Evolutionary conservation across 768 basidiomycete species (phyloP), one percentile per base, ranked within the genome.

Genomic region (Agaricus subrufescens): DNA sequence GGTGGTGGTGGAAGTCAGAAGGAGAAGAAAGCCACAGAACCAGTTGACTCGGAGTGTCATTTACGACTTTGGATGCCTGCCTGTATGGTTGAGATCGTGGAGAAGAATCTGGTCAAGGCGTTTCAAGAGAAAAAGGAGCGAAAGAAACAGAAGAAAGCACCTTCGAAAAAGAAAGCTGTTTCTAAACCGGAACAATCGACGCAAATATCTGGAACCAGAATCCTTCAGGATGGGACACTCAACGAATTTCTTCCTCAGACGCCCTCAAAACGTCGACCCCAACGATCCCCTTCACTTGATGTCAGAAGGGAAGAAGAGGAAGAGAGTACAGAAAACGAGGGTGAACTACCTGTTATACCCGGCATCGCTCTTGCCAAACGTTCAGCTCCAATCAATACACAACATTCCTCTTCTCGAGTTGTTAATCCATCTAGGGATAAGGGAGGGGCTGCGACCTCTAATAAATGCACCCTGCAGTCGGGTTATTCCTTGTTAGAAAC

Each of bases 41-140:
- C 80, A 3, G 71, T 76, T 2, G 78, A 83, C 60, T 85, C 86
- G 0, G 69, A 73, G n/a, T 77, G 73, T 47, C 79, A 80, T 53
- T 66, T 86, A 48, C 77, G 87, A 12, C 66, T 93, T 10, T 96
- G 93, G 93, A 79, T 94, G 69, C 89, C 93, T 0, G 91, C 88
- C 25, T 85, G 79, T 52, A 86, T 96, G 77, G 80, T 94, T 10
- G 69, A 74, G 11, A 67, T 83, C 31, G 90, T 81, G 2, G 86
- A 84, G 57, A 88, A 91, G 8, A 69, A 71, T 3, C 65, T 95
- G 25, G 86, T 87, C 4, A 69, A 79, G 43, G 77, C 77, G 15
- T 94, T 78, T 60, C 83, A 90, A 56, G 77, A 73, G 10, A 61
- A 63, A 14, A 69, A 76, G 59, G 73, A 74, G 57, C 69, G 66